Evolutionary conservation across 768 basidiomycete genomes (phyloP).

Genomic region (Lactarius trivialis): DNA sequence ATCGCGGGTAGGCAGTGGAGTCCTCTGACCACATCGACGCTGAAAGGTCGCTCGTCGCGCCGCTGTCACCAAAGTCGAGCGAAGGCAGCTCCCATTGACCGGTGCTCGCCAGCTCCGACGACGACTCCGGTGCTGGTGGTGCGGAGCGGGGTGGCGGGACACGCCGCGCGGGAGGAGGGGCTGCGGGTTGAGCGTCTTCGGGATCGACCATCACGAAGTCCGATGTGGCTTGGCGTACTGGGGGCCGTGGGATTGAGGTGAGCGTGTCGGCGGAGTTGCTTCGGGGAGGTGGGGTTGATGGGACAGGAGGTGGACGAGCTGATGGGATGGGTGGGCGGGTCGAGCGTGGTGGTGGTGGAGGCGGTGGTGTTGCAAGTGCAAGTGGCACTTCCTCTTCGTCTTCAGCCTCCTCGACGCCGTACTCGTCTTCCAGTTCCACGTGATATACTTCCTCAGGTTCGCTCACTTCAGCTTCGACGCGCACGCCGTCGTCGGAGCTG

Average conservation of each 20-base stretch:
- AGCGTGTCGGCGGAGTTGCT: constrained; percentile 19
- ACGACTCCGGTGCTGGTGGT: constrained; percentile 30
- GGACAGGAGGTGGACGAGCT: constrained; percentile 12
- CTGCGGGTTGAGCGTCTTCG: constrained; percentile 28
- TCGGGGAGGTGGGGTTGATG: constrained; percentile 13
- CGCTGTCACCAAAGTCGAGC: constrained; percentile 43
- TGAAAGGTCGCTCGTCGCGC: constrained; percentile 41
- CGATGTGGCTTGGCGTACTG: constrained; percentile 27
- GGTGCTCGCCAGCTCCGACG: constrained; percentile 35
- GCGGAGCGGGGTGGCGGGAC: constrained; percentile 31
- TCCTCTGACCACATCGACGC: constrained; percentile 58
- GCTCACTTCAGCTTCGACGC: constrained; percentile 65
- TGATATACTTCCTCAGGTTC: constrained; percentile 62
- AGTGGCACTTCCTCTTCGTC: constrained; percentile 41
- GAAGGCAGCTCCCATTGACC: constrained; percentile 59
- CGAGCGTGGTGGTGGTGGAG: constrained; percentile 38
- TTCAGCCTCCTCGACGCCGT: constrained; percentile 22
- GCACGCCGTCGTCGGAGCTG: constrained; percentile 53
- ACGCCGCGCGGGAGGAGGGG: constrained; percentile 41
- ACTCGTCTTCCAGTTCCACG: constrained; percentile 39
- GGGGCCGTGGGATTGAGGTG: constrained; percentile 26
- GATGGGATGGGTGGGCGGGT: constrained; percentile 27
- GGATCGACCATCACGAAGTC: constrained; percentile 33
- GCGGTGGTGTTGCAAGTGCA: constrained; percentile 45
- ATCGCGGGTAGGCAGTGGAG: constrained; percentile 33